These are phyloP conservation scores for Pleoardoris graminearum DNA, from an alignment of 2,329 filamentous ascomycete species.

Conservation along the genomic window DNA sequence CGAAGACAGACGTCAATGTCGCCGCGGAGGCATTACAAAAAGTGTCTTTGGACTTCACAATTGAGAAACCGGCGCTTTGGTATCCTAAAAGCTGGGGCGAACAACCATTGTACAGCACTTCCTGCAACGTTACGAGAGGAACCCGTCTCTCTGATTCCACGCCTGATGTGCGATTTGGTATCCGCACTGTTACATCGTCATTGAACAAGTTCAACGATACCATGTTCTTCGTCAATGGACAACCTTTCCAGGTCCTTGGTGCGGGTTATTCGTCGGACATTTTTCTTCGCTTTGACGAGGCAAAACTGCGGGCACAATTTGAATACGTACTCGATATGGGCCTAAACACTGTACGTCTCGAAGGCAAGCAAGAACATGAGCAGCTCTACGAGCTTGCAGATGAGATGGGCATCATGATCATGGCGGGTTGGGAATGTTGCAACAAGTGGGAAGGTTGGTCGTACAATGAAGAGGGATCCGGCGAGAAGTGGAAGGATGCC, in stretches of 20 bases:
- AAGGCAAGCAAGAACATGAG: conserved; percentile 67
- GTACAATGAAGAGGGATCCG: conserved; percentile 60
- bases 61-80: conserved; percentile 59
- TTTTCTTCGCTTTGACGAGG: conserved; percentile 61
- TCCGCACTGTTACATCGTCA: conserved; percentile 57
- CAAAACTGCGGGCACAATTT: conserved; percentile 55
- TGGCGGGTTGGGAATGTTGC: conserved; percentile 69
- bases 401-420: conserved; percentile 62
- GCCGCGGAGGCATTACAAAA: conserved; percentile 39
- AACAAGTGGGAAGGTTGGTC: conserved; percentile 69
- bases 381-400: conserved; percentile 64
- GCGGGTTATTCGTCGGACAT: conserved; percentile 65
- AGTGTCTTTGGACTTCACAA: conserved; percentile 42
- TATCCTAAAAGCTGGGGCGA: conserved; percentile 64
- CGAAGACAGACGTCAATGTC: conserved; percentile 12
- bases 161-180: conserved; percentile 52
- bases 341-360: conserved; percentile 65
- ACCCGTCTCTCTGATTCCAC: conserved; percentile 40
- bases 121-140: conserved; percentile 32
- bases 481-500: conserved; percentile 53
- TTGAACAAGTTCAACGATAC: conserved; percentile 60
- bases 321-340: conserved; percentile 63
- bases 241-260: conserved; percentile 63
- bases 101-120: conserved; percentile 56
- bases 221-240: conserved; percentile 59